These are phyloP conservation scores for Jacaranda mimosifolia DNA, from an alignment of 257 asterid species.

Conservation along the genomic window DNA sequence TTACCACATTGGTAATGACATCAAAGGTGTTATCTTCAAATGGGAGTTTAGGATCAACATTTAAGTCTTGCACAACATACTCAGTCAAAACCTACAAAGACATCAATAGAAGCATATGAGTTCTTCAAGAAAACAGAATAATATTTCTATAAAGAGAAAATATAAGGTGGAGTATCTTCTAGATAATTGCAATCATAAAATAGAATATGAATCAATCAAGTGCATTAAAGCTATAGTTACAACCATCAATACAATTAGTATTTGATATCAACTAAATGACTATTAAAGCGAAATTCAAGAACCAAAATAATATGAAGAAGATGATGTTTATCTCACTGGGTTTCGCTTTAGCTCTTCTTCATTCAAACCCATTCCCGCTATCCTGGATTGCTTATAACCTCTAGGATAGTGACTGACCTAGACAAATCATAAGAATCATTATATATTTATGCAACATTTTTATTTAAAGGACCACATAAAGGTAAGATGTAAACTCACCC, in stretches of 20 bases:
- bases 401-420: slow-evolving; percentile 98
- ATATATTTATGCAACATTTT: slow-evolving; percentile 13
- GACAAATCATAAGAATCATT: slow-evolving; percentile 40
- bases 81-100: slow-evolving; percentile 82
- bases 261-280: background rate
- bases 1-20: slow-evolving; percentile 87
- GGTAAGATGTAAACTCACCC: slow-evolving; percentile 60
- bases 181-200: background rate
- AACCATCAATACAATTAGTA: slow-evolving; percentile 3
- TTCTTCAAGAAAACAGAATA: slow-evolving; percentile 9
- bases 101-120: slow-evolving; percentile 25
- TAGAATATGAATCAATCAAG: background rate
- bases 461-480: slow-evolving; percentile 5
- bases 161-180: background rate
- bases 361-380: slow-evolving; percentile 93
- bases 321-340: slow-evolving; percentile 67
- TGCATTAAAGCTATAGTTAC: background rate
- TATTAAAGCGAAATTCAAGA: background rate
- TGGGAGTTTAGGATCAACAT: slow-evolving; percentile 81
- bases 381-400: slow-evolving; percentile 84
- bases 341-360: slow-evolving; percentile 89
- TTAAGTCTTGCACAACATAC: slow-evolving; percentile 91
- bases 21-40: slow-evolving; percentile 82
- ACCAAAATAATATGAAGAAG: background rate
- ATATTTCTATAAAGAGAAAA: background rate